A percentile compares a stretch with the other conserved stretches of the same genome.
These are phyloP conservation scores for Phytopythium cucurbitacearum DNA, from an alignment of 352 stramenopile genomes.

Conservation along the genomic window DNA sequence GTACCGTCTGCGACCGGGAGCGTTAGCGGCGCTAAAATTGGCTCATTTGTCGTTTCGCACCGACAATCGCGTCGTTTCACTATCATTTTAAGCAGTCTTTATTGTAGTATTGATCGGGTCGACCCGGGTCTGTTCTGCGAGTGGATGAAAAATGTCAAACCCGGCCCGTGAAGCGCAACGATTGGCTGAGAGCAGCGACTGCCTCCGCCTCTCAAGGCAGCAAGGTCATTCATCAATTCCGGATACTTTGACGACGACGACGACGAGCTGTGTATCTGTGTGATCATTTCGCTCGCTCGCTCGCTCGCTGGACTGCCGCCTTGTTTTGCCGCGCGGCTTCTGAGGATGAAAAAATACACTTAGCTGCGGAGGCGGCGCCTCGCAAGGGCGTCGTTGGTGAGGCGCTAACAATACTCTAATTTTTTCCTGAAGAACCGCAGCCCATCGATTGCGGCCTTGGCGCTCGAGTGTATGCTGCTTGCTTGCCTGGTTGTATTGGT, in stretches of 20 bases:
- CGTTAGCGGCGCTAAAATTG: slow-evolving; percentile 1
- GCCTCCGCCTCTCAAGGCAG: too few species aligned
- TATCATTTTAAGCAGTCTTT: neutral
- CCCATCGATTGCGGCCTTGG: neutral
- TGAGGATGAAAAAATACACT: slow-evolving; percentile 75
- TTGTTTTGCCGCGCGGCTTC: slow-evolving; percentile 18
- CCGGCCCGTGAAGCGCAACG: too few species aligned
- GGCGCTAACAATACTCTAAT: slow-evolving; percentile 75
- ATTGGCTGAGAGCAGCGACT: too few species aligned
- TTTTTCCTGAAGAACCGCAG: slow-evolving; percentile 75
- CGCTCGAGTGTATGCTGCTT: slow-evolving; percentile 5
- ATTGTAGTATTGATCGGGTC: neutral
- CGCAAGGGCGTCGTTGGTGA: slow-evolving; percentile 21
- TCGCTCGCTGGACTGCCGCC: neutral
- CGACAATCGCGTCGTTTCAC: neutral
- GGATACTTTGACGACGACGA: neutral
- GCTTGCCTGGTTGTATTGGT: slow-evolving; percentile 1
- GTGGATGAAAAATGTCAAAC: neutral
- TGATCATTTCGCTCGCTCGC: neutral
- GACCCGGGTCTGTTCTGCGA: neutral
- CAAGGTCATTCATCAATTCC: too few species aligned
- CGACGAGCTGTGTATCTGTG: neutral
- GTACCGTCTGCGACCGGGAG: neutral
- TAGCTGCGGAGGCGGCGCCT: slow-evolving; percentile 29
- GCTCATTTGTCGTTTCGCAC: too few species aligned